A percentile compares a stretch with the other conserved stretches of the same genome.
Evolutionary conservation across 2,329 filamentous ascomycete genomes (phyloP).

Genomic region (Lasiodiplodia hormozganensis): DNA sequence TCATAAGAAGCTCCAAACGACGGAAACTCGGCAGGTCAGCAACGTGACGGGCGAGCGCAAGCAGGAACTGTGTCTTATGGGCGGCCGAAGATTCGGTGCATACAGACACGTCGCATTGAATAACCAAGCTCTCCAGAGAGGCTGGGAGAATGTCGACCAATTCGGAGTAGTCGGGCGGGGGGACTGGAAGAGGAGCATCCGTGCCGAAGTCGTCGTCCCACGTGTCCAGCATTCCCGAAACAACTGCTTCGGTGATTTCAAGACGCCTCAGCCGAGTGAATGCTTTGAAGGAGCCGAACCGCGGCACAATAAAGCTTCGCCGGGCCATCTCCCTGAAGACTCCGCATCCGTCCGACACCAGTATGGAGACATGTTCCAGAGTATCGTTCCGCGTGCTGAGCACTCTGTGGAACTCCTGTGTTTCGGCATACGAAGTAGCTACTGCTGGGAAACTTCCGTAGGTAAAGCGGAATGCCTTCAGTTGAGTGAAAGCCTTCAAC

Average conservation of each 20-base stretch:
- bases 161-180: neutral
- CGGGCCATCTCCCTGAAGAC: neutral
- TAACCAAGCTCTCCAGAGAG: constrained; percentile 3
- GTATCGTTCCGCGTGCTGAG: neutral
- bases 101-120: neutral
- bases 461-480: neutral
- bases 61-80: neutral
- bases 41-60: neutral
- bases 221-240: neutral
- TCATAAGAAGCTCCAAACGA: neutral
- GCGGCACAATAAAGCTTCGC: neutral
- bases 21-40: neutral
- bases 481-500: neutral
- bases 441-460: neutral
- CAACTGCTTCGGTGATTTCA: neutral
- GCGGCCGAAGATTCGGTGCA: neutral
- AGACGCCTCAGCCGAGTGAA: neutral
- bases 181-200: neutral
- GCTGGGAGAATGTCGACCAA: neutral
- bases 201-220: neutral
- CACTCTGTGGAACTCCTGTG: neutral
- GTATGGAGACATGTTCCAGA: neutral
- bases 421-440: neutral
- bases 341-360: neutral
- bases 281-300: constrained; percentile 3